Base-by-base conservation (phyloP, 768 basidiomycete genomes). In the Boletus edulis region DNA sequence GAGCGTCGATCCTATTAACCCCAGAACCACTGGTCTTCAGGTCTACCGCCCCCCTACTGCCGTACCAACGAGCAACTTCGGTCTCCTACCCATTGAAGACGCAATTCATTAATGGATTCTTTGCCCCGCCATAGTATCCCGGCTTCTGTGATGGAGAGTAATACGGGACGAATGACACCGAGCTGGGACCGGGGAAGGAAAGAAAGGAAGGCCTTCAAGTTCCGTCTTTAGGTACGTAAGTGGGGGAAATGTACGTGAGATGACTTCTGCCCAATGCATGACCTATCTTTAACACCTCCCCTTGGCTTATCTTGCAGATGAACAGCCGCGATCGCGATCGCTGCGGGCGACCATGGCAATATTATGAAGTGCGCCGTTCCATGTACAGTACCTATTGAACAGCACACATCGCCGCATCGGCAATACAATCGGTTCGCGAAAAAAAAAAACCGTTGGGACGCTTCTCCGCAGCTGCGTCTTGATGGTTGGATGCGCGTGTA, bases 1-100 rank as follows among this genome's bases (percentile, higher is more conserved):
- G 46, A 32, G 41, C 44, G 61, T 46, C 61, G 57, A 66, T 64
- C 55, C 53, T 35, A 44, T 31, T 57, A 43, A 52, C 43, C 48
- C 51, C 60, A 54, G 35, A 22, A 41, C 41, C 39, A 38, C 39
- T 50, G n/a, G 11, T 24, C 43, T 51, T 24, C 24, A 45, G 22
- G n/a, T 31, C 38, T 22, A 20, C 14, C 13, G 39, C 39, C 47
- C 20, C 34, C 37, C 27, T n/a, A 31, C 39, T 31, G 42, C 39
- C 42, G 18, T 14, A 12, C 34, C 34, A 6, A 11, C 27, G 27
- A 29, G 27, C 9, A 29, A 29, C 27, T 27, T 27, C 38, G 15
- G 29, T 17, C 37, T 38, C 22, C 44, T 12, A 24, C 20, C 43
- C 34, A 31, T 34, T 27, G 39, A 38, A 34, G 52, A 40, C 29